Conservation (phyloP, 2,329 filamentous ascomycete genomes). For the Coniella lustricola region DNA sequence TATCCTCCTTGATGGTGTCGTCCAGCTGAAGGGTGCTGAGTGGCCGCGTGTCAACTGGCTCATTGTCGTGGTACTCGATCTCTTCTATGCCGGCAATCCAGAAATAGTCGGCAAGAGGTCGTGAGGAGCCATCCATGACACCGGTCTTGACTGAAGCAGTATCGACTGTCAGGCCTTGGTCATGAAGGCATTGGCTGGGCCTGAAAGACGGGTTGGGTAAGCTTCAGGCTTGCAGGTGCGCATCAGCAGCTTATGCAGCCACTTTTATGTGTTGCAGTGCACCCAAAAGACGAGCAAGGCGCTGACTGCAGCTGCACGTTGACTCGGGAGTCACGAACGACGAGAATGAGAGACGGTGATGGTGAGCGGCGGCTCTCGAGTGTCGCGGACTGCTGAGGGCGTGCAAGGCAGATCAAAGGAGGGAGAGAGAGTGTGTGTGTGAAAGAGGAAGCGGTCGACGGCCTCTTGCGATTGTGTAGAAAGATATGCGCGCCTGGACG, state of each 20-base stretch:
- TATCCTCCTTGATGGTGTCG: slow-evolving; percentile 56
- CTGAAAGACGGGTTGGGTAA: not conserved
- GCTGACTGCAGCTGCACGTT: not conserved
- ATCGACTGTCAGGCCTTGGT: slow-evolving; percentile 8
- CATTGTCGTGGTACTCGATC: slow-evolving; percentile 54
- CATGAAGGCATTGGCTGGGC: slow-evolving; percentile 16
- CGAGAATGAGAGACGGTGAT: too few relatives aligned
- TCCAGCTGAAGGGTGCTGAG: slow-evolving; percentile 39
- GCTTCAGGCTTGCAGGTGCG: slow-evolving; percentile 8
- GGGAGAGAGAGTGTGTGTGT: not conserved
- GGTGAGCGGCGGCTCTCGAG: not conserved
- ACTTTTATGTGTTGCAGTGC: not conserved
- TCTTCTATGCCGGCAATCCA: slow-evolving; percentile 68
- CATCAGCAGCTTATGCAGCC: slow-evolving; percentile 2
- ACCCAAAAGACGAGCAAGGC: not conserved
- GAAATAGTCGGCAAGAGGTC: slow-evolving; percentile 66
- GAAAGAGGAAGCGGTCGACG: not conserved
- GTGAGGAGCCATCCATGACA: slow-evolving; percentile 55
- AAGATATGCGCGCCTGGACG: too few relatives aligned
- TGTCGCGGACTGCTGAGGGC: too few relatives aligned
- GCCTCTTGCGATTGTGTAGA: too few relatives aligned
- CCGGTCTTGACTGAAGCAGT: slow-evolving; percentile 9
- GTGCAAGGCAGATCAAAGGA: not conserved
- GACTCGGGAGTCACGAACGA: not conserved
- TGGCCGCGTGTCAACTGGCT: slow-evolving; percentile 21